These are phyloP conservation scores for Dinochytrium kinnereticum DNA, from an alignment of 371 early-diverging fungal genomes.

Conservation along the genomic window DNA sequence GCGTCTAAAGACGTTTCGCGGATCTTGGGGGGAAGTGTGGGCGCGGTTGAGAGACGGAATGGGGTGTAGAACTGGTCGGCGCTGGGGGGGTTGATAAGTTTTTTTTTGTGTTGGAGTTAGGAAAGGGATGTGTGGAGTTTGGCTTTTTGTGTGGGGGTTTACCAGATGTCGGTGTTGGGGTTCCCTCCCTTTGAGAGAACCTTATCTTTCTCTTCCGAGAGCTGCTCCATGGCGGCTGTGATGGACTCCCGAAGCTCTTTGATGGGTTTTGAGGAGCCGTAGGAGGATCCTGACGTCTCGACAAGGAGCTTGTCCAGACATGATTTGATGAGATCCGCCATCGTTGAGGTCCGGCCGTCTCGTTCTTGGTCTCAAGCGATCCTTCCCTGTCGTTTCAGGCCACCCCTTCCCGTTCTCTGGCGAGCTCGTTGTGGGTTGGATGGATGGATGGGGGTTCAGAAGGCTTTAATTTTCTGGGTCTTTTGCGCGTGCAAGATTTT, in stretches of 20 bases:
- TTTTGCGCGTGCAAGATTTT: no score
- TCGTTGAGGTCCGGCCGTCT: no score
- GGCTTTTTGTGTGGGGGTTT: background rate
- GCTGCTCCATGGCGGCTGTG: constrained; percentile 27
- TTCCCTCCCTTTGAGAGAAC: constrained; percentile 8
- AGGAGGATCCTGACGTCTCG: constrained; percentile 19
- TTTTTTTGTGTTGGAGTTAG: no score
- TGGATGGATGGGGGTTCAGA: no score
- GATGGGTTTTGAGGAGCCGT: background rate
- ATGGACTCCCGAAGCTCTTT: constrained; percentile 41
- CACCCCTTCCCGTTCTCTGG: no score
- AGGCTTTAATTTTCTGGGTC: no score
- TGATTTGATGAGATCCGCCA: constrained; percentile 27
- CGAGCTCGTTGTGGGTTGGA: no score
- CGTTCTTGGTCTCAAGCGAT: no score
- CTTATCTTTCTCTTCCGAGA: constrained; percentile 11
- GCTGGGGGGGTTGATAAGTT: constrained; percentile 11
- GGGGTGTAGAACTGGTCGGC: constrained; percentile 56
- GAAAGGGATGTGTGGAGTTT: no score
- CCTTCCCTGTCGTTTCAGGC: no score
- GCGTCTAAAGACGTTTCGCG: constrained; percentile 54
- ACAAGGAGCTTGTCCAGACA: constrained; percentile 35
- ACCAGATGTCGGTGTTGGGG: constrained; percentile 12
- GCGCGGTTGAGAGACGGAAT: constrained; percentile 47
- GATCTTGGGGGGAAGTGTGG: constrained; percentile 35